Evolutionary conservation across 345 rosid species (phyloP).

Genomic region (Euclidium syriacum): DNA sequence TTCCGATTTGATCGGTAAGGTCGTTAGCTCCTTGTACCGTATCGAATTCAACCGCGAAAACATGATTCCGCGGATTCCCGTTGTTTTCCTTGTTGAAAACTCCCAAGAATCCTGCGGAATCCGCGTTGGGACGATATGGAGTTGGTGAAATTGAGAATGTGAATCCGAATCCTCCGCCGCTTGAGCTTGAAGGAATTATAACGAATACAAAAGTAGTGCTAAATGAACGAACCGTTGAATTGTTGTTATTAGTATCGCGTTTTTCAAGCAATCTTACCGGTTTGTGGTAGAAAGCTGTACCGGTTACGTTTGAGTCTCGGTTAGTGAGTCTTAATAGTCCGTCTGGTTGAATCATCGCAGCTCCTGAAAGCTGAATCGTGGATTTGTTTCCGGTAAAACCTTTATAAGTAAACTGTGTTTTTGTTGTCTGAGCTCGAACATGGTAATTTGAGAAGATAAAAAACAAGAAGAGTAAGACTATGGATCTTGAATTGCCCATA

Average conservation of each 20-base stretch:
- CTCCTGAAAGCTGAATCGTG: not conserved
- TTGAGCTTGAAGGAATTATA: slow-evolving; percentile 15
- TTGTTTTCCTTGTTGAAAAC: slow-evolving; percentile 35
- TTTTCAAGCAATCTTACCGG: not conserved
- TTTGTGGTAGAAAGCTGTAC: not conserved
- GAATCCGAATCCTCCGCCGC: slow-evolving; percentile 39
- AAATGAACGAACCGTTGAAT: slow-evolving; percentile 36
- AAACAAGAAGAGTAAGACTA: not conserved
- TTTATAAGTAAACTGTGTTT: not conserved
- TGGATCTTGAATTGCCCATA: not conserved
- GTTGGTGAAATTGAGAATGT: slow-evolving; percentile 40
- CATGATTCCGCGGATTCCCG: slow-evolving; percentile 29
- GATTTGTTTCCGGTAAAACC: slow-evolving; percentile 3
- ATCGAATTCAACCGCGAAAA: slow-evolving; percentile 57
- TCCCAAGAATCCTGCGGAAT: slow-evolving; percentile 35
- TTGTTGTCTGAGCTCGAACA: not conserved
- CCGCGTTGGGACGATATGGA: slow-evolving; percentile 21
- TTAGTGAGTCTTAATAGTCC: not conserved
- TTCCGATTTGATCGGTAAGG: slow-evolving; percentile 22
- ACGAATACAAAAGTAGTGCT: slow-evolving; percentile 39
- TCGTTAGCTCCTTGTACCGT: slow-evolving; percentile 44
- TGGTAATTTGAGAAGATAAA: not conserved
- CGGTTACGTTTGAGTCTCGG: not conserved
- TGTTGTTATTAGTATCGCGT: too few species aligned
- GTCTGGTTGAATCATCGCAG: not conserved